Evolutionary conservation across 768 basidiomycete genomes (phyloP), one percentile per base, ranked within the genome.

Genomic region (Auricularia auricula-judae): DNA sequence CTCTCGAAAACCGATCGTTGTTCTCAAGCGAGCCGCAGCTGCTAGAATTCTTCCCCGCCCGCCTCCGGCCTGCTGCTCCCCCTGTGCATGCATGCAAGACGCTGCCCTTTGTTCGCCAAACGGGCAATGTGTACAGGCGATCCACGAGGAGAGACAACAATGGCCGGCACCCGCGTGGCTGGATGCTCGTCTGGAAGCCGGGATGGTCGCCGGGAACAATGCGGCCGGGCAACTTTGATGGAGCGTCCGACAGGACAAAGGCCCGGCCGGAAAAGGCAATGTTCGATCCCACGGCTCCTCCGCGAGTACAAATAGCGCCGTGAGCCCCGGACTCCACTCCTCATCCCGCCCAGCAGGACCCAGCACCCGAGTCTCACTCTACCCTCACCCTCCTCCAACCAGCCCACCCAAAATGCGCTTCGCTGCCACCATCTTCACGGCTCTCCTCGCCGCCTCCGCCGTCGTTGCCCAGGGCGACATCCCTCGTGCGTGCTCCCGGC

Each of bases 331-430:
- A 56, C 36, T 64, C 61, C 64, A 68, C 62, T 69, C 66, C 56
- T 35, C 62, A 58, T 34, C 61, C 62, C 62, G 62, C 36, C 39
- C 47, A 23, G 39, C 23, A 36, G 39, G 61, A 51, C 34, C 36
- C 54, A 14, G 21, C 64, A 70, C 65, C 64, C 65, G 67, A 66
- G 68, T 70, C 68, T 69, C 66, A 67, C 59, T 63, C 56, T 56
- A 65, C 63, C 65, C 70, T 65, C 65, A 67, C 71, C 62, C 62
- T 44, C 64, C 66, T 65, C 65, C 62, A 61, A 65, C 65, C 62
- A 63, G 58, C 64, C 18, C 63, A 64, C 61, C 64, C 67, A 80
- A 60, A 63, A 88, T 88, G 86, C 85, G 80, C 72, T 81, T 82
- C 78, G 73, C 80, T 65, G 51, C 78, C 68, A 71, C 75, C 65